A percentile compares a stretch with the other conserved stretches of the same genome.
phyloP scores from a whole-genome alignment of 176 grass and related monocot genomes.

The Metroxylon sagu region DNA sequence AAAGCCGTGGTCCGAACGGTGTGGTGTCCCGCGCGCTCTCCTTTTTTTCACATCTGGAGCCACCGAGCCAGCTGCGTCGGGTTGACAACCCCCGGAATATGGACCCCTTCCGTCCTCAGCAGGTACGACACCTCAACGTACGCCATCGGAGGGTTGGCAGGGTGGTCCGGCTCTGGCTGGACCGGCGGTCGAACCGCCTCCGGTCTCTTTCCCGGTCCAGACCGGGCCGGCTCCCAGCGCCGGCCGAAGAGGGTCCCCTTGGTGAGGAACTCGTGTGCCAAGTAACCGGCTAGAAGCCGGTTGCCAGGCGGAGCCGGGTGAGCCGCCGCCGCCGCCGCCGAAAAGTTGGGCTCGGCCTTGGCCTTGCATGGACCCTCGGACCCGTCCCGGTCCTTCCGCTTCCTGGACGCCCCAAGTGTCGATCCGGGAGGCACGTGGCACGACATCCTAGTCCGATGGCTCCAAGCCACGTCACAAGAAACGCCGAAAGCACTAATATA shows the following conservation, averaged over 20 bases:
- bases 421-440: not conserved
- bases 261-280: slow-evolving; percentile 53
- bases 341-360: not conserved
- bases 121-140: slow-evolving; percentile 32
- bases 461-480: slow-evolving; percentile 7
- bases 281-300: slow-evolving; percentile 36
- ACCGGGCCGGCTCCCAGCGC: not conserved
- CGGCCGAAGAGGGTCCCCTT: slow-evolving; percentile 28
- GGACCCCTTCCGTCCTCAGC: slow-evolving; percentile 21
- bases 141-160: not conserved
- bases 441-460: not conserved
- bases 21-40: no score
- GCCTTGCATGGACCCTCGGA: not conserved
- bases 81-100: slow-evolving; percentile 5
- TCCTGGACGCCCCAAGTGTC: slow-evolving; percentile 4
- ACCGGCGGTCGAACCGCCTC: not conserved
- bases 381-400: slow-evolving; percentile 1
- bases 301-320: slow-evolving; percentile 1
- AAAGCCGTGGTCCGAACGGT: no score
- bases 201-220: not conserved
- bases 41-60: slow-evolving; percentile 4
- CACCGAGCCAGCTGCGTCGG: slow-evolving; percentile 8
- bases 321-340: no score
- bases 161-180: not conserved
- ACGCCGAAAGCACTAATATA: slow-evolving; percentile 13